Base-by-base conservation (phyloP, 805 yeast genomes). In the Candida berthetii region DNA sequence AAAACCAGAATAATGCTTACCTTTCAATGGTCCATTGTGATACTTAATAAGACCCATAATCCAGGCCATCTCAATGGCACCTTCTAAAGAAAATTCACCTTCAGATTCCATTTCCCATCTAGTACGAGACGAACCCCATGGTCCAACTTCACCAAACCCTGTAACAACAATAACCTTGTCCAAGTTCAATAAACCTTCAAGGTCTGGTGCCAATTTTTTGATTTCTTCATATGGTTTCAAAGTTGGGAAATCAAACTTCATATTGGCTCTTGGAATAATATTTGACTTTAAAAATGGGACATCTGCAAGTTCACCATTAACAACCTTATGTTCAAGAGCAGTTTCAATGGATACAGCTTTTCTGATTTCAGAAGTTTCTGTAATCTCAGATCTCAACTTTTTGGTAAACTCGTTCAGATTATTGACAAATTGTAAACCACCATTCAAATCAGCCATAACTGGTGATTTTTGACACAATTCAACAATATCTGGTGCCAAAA, bases 1-100 rank as follows among this genome's bases (percentile, higher is more conserved):
- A 99, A 99, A 93, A 55, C 98, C 98, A 37, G 93, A 74, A 72
- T 90, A 90, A 57, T 89, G 91, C 64, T 82, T 81, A 59, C 90
- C 90, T 77, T 87, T 87, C 59, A 86, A 72, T 62, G 74, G 74
- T 70, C 96, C 98, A 53, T 87, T 86, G 71, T 86, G 93, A 71
- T 93, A 93, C 69, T 87, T 88, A 71, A 93, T 90, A 61, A 85
- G 77, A 53, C 97, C 97, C 98, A 93, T 93, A 55, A 93, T 90
- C 97, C 98, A 93, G 38, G 99, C 98, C 96, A 93, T 90, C 72
- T 93, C 99, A 61, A 93, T 84, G 60, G 96, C 85, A 60, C 99
- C 99, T 69, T 93, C 99, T 55, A 93, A 72, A 9, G 97, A 90
- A 69, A 93, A 93, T 61, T 85, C 88, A 58, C 99, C 99, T 46